Conservation (phyloP, 768 basidiomycete species). For the Termitomyces sp. region DNA sequence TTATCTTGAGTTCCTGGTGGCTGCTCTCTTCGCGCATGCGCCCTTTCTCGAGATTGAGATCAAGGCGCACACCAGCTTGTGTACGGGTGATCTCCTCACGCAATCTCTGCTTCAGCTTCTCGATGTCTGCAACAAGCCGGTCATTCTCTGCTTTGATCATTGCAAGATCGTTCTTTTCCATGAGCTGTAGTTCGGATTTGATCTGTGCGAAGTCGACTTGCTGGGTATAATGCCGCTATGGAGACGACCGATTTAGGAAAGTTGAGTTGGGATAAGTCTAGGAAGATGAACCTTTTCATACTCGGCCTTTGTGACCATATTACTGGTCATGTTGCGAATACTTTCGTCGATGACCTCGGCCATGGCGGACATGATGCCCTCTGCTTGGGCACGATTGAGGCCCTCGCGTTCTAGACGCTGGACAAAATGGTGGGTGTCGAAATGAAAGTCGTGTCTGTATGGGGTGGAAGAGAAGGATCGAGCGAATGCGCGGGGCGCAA, state of each 20-base stretch:
- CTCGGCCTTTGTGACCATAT: constrained; percentile 93
- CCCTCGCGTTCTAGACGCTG: constrained; percentile 87
- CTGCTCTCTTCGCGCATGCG: constrained; percentile 90
- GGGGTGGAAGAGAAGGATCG: constrained; percentile 26
- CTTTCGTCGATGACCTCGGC: constrained; percentile 97
- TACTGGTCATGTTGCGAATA: constrained; percentile 90
- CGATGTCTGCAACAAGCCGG: constrained; percentile 83
- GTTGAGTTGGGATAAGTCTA: background rate
- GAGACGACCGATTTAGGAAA: background rate
- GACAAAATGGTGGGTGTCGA: constrained; percentile 95
- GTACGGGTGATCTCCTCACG: constrained; percentile 89
- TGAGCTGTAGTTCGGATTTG: constrained; percentile 92
- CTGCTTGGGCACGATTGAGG: constrained; percentile 84
- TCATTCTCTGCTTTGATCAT: constrained; percentile 97
- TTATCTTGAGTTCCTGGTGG: constrained; percentile 91
- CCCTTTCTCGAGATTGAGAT: constrained; percentile 95
- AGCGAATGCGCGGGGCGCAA: background rate
- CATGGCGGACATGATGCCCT: constrained; percentile 96
- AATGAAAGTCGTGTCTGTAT: constrained; percentile 57
- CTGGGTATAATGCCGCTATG: constrained; percentile 85
- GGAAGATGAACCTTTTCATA: constrained; percentile 78
- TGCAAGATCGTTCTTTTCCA: constrained; percentile 94
- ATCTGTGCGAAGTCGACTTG: constrained; percentile 96
- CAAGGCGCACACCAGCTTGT: constrained; percentile 88
- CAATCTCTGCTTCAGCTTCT: constrained; percentile 90